Conservation (phyloP, 2,329 filamentous ascomycete species). For the Coniella lustricola region DNA sequence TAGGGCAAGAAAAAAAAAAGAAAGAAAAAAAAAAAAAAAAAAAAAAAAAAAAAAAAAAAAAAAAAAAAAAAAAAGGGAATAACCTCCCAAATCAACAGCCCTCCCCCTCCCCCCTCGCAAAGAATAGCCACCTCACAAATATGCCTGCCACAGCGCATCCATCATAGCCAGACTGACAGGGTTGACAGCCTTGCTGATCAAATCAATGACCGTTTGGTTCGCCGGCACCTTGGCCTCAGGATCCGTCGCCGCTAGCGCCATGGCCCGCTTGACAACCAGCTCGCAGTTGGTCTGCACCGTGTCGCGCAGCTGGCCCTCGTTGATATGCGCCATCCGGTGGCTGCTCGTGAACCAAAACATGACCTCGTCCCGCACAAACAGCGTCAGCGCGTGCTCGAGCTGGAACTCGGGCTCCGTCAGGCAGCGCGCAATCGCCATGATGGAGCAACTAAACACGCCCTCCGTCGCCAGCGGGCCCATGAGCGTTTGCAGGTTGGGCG, state of each 20-base stretch:
- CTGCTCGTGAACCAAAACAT: constrained; percentile 88
- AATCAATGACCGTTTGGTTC: constrained; percentile 93
- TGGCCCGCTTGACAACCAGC: constrained; percentile 82
- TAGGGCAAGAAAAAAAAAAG: background rate
- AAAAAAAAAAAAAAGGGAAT: background rate
- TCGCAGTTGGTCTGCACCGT: constrained; percentile 67
- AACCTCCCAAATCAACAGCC: background rate
- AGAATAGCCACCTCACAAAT: constrained; percentile 51
- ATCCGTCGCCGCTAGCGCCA: constrained; percentile 68
- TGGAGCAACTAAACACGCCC: constrained; percentile 86
- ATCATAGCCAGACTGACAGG: constrained; percentile 81
- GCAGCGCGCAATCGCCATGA: constrained; percentile 95
- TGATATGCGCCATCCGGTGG: constrained; percentile 55
- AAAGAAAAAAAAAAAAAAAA: background rate
- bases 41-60: background rate
- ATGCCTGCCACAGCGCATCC: constrained; percentile 96
- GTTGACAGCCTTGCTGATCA: constrained; percentile 88
- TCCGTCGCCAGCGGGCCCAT: constrained; percentile 96
- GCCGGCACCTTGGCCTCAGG: constrained; percentile 79
- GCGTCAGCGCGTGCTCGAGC: constrained; percentile 86
- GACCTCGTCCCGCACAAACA: constrained; percentile 97
- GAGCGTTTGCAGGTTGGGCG: constrained; percentile 88
- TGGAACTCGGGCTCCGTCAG: constrained; percentile 84
- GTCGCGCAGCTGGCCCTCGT: constrained; percentile 61
- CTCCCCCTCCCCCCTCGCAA: background rate